phyloP scores from a whole-genome alignment of 2,329 filamentous ascomycete genomes.

The Penicillium polonicum region DNA sequence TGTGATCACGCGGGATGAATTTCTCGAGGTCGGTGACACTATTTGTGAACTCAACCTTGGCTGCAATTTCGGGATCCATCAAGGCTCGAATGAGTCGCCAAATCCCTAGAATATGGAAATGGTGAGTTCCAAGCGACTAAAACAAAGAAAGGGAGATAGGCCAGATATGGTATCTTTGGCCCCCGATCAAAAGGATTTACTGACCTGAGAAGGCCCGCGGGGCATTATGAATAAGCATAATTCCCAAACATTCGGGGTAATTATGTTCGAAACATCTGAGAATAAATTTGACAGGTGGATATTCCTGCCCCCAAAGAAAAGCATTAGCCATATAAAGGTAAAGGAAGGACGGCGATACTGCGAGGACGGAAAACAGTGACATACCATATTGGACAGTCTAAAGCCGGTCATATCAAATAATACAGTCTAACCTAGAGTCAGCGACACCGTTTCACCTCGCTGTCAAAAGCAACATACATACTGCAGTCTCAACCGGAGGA shows the following conservation, averaged over 20 bases:
- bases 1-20: slow-evolving; percentile 67
- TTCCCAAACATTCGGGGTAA: slow-evolving; percentile 85
- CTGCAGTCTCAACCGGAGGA: slow-evolving; percentile 82
- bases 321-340: not conserved
- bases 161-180: no score
- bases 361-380: slow-evolving; percentile 17
- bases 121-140: not conserved
- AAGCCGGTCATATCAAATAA: slow-evolving; percentile 95
- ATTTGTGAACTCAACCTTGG: slow-evolving; percentile 88
- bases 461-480: slow-evolving; percentile 47
- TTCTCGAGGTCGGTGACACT: slow-evolving; percentile 70
- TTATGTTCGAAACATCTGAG: slow-evolving; percentile 98
- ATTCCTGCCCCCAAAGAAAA: slow-evolving; percentile 60
- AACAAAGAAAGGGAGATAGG: no score
- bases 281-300: slow-evolving; percentile 94
- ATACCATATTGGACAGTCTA: slow-evolving; percentile 86
- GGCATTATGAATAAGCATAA: slow-evolving; percentile 85
- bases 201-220: slow-evolving; percentile 91
- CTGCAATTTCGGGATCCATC: slow-evolving; percentile 93
- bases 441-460: not conserved
- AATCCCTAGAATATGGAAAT: slow-evolving; percentile 57
- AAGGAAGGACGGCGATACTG: not conserved
- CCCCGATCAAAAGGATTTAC: slow-evolving; percentile 17
- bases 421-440: slow-evolving; percentile 61
- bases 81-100: slow-evolving; percentile 93